Conservation (phyloP, 2,329 filamentous ascomycete species). For the Curvularia hawaiiensis region DNA sequence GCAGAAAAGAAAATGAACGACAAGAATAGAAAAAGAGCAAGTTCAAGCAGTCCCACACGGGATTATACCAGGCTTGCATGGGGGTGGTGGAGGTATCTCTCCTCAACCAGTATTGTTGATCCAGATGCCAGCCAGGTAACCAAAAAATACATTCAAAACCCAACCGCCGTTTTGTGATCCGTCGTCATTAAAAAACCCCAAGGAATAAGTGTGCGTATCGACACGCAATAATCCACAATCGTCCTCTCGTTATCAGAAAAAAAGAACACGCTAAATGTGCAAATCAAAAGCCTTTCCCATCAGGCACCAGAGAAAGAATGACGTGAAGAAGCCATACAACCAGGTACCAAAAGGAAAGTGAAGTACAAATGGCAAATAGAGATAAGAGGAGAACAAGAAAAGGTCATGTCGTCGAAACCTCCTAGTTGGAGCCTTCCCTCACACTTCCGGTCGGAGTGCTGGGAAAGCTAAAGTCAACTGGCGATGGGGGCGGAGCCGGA, state of each 20-base stretch:
- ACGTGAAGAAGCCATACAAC: neutral
- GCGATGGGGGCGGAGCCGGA: conserved; percentile 49
- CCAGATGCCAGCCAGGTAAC: neutral
- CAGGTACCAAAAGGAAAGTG: neutral
- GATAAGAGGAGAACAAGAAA: neutral
- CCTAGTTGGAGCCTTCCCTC: conserved; percentile 10
- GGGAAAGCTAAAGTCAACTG: conserved; percentile 49
- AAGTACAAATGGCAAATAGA: neutral
- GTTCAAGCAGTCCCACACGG: neutral
- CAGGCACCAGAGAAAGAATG: neutral
- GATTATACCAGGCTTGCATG: neutral
- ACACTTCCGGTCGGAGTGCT: conserved; percentile 33
- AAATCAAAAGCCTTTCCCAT: no score
- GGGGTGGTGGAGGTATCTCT: neutral
- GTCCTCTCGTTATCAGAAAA: neutral
- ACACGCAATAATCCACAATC: neutral
- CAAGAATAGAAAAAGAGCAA: neutral
- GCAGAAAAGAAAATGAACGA: neutral
- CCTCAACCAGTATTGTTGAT: neutral
- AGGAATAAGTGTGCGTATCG: neutral
- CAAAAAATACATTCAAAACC: neutral
- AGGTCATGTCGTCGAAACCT: neutral
- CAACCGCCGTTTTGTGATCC: neutral
- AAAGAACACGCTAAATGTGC: neutral
- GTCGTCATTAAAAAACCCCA: neutral